Conservation (phyloP, 176 grass and related monocot genomes). For the Saccharum spontaneum region DNA sequence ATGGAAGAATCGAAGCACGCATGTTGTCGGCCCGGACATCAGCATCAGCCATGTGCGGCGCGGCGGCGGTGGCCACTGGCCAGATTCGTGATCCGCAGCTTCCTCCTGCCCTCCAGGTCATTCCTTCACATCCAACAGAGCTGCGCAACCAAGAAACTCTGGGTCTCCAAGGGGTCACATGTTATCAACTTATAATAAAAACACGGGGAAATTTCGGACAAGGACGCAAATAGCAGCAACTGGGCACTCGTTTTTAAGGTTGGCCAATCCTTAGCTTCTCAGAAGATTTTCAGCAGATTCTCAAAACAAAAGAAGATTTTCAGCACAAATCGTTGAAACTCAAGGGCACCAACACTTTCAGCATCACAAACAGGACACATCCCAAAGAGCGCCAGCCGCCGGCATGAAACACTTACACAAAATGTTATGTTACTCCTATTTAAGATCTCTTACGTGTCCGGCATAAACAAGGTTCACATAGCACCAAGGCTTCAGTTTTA, state of each 20-base stretch:
- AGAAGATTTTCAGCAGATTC: background rate
- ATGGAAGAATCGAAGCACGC: background rate
- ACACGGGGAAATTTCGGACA: background rate
- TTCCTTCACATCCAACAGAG: background rate
- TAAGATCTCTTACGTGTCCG: background rate
- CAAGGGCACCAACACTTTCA: background rate
- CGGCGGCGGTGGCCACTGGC: too few species aligned
- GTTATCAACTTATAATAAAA: too few species aligned
- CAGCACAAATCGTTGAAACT: background rate
- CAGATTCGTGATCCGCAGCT: background rate
- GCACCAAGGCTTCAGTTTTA: background rate
- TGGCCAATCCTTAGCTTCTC: background rate
- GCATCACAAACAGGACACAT: background rate
- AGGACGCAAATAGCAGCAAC: background rate
- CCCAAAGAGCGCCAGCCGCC: background rate
- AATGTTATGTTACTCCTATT: background rate
- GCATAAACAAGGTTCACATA: background rate
- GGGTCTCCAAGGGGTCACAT: too few species aligned
- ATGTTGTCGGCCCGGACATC: background rate
- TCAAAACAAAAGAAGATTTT: background rate
- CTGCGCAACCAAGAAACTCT: background rate
- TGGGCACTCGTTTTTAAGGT: background rate
- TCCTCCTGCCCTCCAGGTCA: background rate
- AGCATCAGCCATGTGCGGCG: background rate
- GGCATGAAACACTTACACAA: background rate